Evolutionary conservation across 352 stramenopile species (phyloP).

Genomic region (Saprolegnia parasitica): DNA sequence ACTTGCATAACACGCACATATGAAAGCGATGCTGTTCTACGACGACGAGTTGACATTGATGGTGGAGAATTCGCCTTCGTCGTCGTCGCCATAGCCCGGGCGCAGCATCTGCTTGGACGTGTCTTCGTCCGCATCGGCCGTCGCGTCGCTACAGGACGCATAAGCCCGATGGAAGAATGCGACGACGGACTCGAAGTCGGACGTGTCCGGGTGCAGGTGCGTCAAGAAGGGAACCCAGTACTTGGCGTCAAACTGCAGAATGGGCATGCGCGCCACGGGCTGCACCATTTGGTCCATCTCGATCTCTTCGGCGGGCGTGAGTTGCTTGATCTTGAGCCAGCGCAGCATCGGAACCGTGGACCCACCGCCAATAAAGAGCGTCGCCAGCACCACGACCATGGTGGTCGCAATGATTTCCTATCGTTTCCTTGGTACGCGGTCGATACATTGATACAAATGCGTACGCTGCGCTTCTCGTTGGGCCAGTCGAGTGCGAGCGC

Average conservation of each 20-base stretch:
- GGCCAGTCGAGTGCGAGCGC: constrained; percentile 61
- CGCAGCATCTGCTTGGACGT: constrained; percentile 24
- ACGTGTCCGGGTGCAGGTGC: constrained; percentile 26
- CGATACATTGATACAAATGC: not conserved
- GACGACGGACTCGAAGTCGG: not conserved
- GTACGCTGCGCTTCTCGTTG: constrained; percentile 41
- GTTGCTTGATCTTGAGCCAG: constrained; percentile 49
- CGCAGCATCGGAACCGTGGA: constrained; percentile 59
- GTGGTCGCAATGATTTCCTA: constrained; percentile 63
- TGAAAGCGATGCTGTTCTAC: constrained; percentile 4
- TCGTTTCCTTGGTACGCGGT: not conserved
- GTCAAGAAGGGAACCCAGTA: constrained; percentile 38
- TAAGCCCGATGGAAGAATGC: not conserved
- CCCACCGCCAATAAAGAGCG: constrained; percentile 67
- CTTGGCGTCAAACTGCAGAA: constrained; percentile 37
- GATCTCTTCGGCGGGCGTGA: constrained; percentile 34
- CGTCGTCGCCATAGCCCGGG: constrained; percentile 19
- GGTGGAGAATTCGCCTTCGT: constrained; percentile 23
- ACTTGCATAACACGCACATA: not conserved
- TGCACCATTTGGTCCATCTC: constrained; percentile 33
- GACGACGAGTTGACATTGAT: constrained; percentile 27
- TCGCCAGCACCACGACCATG: constrained; percentile 77
- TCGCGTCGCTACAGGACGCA: not conserved
- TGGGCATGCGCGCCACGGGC: constrained; percentile 34
- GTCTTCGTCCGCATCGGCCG: constrained; percentile 9